Percentiles rank a stretch among this genome's conserved stretches.
Conservation (phyloP, 2,329 filamentous ascomycete genomes). For the Colletotrichum sublineola region DNA sequence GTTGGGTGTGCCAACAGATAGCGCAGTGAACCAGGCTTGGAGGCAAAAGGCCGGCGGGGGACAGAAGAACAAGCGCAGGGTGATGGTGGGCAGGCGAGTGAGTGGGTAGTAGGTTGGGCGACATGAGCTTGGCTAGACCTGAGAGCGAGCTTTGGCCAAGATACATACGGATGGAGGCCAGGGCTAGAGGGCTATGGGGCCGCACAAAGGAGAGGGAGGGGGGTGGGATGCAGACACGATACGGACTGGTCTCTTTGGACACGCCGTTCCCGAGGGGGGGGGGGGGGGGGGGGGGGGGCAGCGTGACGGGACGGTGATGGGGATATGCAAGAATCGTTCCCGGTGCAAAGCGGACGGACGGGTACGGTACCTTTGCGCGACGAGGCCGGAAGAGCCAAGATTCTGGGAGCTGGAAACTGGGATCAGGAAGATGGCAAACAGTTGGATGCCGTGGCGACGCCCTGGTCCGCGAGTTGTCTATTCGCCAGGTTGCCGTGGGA, state of each 20-base stretch:
- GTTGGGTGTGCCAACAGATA: constrained; percentile 30
- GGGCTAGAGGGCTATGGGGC: constrained; percentile 8
- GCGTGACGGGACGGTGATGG: constrained; percentile 7
- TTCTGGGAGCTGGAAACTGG: constrained; percentile 11
- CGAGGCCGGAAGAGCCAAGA: constrained; percentile 12
- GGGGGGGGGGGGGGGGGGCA: too few species aligned
- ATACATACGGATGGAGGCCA: constrained; percentile 1
- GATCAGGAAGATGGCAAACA: constrained; percentile 3
- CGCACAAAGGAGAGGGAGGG: not conserved
- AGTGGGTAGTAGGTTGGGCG: constrained; percentile 27
- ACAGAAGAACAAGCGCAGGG: not conserved
- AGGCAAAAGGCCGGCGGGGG: constrained; percentile 21
- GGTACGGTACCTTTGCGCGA: constrained; percentile 27
- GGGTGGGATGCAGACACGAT: constrained; percentile 4
- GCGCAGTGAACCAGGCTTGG: constrained; percentile 30
- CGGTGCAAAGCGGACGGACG: constrained; percentile 12
- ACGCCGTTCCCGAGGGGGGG: constrained; percentile 10
- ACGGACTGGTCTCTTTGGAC: not conserved
- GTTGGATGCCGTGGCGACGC: constrained; percentile 15
- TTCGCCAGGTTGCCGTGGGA: too few species aligned
- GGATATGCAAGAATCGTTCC: constrained; percentile 8
- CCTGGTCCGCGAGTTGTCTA: too few species aligned
- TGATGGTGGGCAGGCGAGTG: constrained; percentile 23
- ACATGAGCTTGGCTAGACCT: constrained; percentile 17
- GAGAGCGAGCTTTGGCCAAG: constrained; percentile 20